Conservation (phyloP, 2,329 filamentous ascomycete species). For the Botrytis byssoidea region DNA sequence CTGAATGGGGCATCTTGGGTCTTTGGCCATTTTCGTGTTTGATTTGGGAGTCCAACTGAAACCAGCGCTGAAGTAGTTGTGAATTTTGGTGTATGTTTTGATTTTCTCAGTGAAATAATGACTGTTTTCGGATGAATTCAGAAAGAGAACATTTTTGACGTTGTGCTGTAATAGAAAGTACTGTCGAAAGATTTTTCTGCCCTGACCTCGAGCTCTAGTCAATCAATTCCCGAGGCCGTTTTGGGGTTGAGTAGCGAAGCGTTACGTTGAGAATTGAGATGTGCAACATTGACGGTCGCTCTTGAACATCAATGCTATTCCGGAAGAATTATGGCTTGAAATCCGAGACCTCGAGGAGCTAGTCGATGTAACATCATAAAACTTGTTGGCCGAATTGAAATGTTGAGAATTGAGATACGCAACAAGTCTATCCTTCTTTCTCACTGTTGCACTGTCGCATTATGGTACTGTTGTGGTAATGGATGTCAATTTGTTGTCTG, state of each 20-base stretch:
- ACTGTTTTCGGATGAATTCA: not conserved
- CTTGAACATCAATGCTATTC: slow-evolving; percentile 13
- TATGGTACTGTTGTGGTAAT: not conserved
- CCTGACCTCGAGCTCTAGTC: no score
- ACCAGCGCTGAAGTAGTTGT: not conserved
- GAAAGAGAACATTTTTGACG: not conserved
- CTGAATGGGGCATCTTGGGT: not conserved
- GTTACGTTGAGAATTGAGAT: not conserved
- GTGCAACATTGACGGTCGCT: slow-evolving; percentile 20
- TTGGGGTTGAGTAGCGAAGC: not conserved
- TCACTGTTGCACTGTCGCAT: not conserved
- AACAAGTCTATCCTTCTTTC: not conserved
- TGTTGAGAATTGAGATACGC: not conserved
- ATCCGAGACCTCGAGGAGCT: slow-evolving; percentile 22
- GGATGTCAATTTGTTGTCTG: not conserved
- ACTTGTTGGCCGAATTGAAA: not conserved
- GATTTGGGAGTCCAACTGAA: not conserved
- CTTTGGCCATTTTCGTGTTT: not conserved
- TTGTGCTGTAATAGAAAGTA: not conserved
- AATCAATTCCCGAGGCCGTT: not conserved
- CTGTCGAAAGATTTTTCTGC: not conserved
- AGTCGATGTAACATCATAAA: not conserved
- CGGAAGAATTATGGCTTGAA: slow-evolving; percentile 17
- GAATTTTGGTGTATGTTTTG: not conserved
- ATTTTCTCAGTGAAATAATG: not conserved